Evolutionary conservation across 1,284 basidiomycete genomes (phyloP).

Genomic region (Cutaneotrichosporon spelunceum): DNA sequence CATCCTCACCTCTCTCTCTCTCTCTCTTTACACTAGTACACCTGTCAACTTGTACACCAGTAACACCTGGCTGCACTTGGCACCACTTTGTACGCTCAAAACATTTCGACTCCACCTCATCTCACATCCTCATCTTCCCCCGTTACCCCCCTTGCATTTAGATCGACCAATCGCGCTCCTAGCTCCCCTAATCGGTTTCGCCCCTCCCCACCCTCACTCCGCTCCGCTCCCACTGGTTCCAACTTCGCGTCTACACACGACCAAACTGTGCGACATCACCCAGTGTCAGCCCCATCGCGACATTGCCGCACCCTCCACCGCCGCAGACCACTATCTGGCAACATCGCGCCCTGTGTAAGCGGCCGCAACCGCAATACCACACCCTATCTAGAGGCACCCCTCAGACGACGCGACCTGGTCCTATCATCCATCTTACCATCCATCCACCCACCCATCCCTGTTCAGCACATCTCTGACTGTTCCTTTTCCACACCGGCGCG

Average conservation of each 20-base stretch:
- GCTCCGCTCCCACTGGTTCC: background rate
- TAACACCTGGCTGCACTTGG: background rate
- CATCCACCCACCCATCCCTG: background rate
- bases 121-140: background rate
- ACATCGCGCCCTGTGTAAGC: background rate
- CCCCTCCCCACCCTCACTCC: background rate
- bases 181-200: background rate
- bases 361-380: background rate
- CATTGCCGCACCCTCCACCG: background rate
- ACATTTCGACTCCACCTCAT: background rate
- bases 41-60: background rate
- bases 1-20: background rate
- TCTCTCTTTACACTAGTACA: background rate
- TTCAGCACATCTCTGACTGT: background rate
- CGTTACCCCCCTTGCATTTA: background rate
- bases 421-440: background rate
- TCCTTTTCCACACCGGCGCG: background rate
- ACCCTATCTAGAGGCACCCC: background rate
- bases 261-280: background rate
- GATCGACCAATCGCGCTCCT: background rate
- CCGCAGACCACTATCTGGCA: background rate
- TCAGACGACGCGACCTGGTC: background rate
- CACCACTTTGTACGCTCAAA: background rate
- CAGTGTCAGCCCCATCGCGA: background rate
- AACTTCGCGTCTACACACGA: background rate